Evolutionary conservation across 805 yeast species (phyloP).

Genomic region (Candida lessepsii): DNA sequence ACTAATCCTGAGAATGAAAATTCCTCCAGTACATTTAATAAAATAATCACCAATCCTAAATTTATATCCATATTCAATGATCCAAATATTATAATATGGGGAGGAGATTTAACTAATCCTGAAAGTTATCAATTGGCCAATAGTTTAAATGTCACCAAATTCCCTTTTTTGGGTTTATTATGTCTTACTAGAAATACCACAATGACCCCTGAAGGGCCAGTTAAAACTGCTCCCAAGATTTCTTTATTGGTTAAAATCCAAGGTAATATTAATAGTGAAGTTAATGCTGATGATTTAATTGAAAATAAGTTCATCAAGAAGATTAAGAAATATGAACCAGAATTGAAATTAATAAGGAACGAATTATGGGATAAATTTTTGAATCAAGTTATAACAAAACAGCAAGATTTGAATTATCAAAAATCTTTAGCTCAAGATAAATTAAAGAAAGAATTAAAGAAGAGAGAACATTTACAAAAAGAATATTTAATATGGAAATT

Average conservation of each 20-base stretch:
- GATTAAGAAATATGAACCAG: conserved; percentile 59
- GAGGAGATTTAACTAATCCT: conserved; percentile 76
- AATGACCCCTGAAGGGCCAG: conserved; percentile 56
- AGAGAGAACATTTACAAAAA: conserved; percentile 31
- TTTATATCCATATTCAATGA: conserved; percentile 41
- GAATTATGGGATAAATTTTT: conserved; percentile 62
- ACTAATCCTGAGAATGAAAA: conserved; percentile 73
- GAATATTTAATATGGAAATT: conserved; percentile 34
- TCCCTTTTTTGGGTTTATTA: conserved; percentile 80
- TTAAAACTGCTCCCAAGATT: conserved; percentile 53
- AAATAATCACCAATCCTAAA: conserved; percentile 50
- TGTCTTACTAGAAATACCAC: conserved; percentile 60
- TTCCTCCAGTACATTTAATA: conserved; percentile 49
- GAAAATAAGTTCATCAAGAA: conserved; percentile 42
- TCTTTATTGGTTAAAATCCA: conserved; percentile 63
- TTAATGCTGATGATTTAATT: conserved; percentile 29
- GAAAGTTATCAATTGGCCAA: conserved; percentile 85
- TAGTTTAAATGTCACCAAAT: conserved; percentile 64
- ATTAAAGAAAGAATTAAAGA: conserved; percentile 38
- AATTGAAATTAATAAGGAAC: conserved; percentile 55
- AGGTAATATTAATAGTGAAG: conserved; percentile 52
- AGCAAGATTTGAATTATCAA: conserved; percentile 78
- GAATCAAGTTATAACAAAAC: conserved; percentile 56
- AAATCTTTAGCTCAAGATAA: conserved; percentile 69
- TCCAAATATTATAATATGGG: conserved; percentile 72